Evolutionary conservation across 2,329 filamentous ascomycete genomes (phyloP).

Genomic region (Xylaria sp.): DNA sequence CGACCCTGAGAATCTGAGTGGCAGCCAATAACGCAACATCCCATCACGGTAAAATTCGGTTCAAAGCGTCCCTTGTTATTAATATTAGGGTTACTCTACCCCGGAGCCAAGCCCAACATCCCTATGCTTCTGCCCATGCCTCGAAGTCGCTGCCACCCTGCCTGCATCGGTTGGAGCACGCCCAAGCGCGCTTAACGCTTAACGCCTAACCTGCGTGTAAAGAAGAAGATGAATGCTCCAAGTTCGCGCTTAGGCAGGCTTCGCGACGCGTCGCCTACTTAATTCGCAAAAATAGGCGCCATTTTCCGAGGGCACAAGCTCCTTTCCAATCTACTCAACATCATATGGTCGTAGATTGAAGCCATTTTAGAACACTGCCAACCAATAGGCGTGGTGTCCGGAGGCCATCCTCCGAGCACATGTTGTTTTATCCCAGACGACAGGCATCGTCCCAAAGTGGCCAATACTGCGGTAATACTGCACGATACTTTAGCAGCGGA

Average conservation of each 20-base stretch:
- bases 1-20: too few relatives aligned
- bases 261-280: neutral
- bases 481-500: neutral
- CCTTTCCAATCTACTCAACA: conserved; percentile 1
- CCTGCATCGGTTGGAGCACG: neutral
- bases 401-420: conserved; percentile 22
- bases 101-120: neutral
- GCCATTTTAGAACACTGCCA: neutral
- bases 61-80: neutral
- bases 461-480: conserved; percentile 14
- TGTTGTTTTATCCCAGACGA: conserved; percentile 15
- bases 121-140: too few relatives aligned
- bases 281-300: conserved; percentile 1
- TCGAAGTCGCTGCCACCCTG: neutral
- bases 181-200: conserved; percentile 19
- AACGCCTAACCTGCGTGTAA: neutral
- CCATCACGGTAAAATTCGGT: neutral
- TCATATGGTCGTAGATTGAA: neutral
- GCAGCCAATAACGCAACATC: neutral
- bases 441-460: conserved; percentile 5
- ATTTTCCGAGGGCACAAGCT: neutral
- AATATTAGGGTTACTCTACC: neutral
- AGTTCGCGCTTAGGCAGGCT: conserved; percentile 9
- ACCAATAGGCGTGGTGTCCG: conserved; percentile 15
- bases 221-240: neutral